Evolutionary conservation across 108 stramenopile species (phyloP), one percentile per base, ranked within the genome.

Genomic region (Nitzschia inconspicua): DNA sequence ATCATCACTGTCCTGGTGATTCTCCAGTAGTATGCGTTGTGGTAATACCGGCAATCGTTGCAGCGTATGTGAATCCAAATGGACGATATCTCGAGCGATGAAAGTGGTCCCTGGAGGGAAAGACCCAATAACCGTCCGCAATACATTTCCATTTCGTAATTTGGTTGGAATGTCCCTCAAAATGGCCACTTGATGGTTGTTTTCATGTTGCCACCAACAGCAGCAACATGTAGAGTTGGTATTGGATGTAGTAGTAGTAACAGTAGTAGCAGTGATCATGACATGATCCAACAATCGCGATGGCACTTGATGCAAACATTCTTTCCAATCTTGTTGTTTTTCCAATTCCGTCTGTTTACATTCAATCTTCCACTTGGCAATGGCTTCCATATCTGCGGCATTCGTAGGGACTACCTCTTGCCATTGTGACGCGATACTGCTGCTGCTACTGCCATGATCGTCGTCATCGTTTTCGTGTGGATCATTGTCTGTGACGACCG

Each of bases 31-130:
- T 16, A 31, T 4, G 42, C n/a, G 42, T 44, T 42, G 36, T 18
- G 22, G 39, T 4, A 8, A n/a, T 13, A 24, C 19, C 39, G 13
- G 3, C 23, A 20, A n/a, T 23, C 2, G 65, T n/a, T 53, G 0
- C 36, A 85, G 49, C 8, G 75, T 70, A 7, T 42, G 26, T 9
- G 75, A 70, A 57, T 79, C 70, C 19, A 88, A 46, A 35, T 53
- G 39, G 44, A 74, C 22, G 16, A 74, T 29, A 26, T 74, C 70
- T 10, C 44, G 52, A 5, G 73, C 86, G 46, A 77, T 57, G 16
- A 84, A 54, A 4, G 72, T 82, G 25, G 66, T 44, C 44, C 86
- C 86, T 1, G 86, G 86, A 6, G 75, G 24, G n/a, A 88, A 34
- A 28, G 71, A 60, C 23, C 63, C 66, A 22, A 80, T 47, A 9